Conservation (phyloP, 352 stramenopile species). For the Globisporangium nunn region DNA sequence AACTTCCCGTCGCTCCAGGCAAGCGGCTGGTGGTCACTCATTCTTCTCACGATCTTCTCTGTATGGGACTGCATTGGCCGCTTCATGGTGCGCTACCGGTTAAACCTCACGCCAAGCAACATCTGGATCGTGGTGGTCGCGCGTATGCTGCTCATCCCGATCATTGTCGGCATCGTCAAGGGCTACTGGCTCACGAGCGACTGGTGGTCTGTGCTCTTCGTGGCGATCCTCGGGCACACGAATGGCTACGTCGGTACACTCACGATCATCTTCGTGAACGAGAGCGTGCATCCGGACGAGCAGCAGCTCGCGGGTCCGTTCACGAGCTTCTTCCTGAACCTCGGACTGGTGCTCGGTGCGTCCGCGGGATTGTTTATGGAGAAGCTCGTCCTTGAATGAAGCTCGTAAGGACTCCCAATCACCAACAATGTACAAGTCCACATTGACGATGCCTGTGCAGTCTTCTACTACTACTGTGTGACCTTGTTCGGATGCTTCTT, state of each 20-base stretch:
- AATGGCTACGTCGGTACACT: slow-evolving; percentile 81
- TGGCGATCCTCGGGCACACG: slow-evolving; percentile 56
- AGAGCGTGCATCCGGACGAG: slow-evolving; percentile 66
- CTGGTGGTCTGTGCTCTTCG: slow-evolving; percentile 64
- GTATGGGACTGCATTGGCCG: slow-evolving; percentile 62
- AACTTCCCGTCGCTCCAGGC: slow-evolving; percentile 65
- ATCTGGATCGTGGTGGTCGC: slow-evolving; percentile 55
- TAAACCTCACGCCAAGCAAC: slow-evolving; percentile 49
- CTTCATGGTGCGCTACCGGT: slow-evolving; percentile 65
- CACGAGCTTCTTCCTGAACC: slow-evolving; percentile 84
- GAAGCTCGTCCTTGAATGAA: slow-evolving; percentile 36
- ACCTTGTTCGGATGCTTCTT: not conserved
- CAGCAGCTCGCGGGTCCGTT: slow-evolving; percentile 69
- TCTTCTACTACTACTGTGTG: too few species aligned
- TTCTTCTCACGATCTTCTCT: slow-evolving; percentile 75
- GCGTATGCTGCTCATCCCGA: slow-evolving; percentile 54
- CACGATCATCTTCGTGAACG: slow-evolving; percentile 76
- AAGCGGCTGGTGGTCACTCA: slow-evolving; percentile 76
- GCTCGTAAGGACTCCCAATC: too few species aligned
- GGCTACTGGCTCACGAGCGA: slow-evolving; percentile 62
- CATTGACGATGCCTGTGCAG: too few species aligned
- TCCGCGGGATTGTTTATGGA: slow-evolving; percentile 57
- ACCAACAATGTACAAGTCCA: too few species aligned
- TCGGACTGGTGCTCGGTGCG: slow-evolving; percentile 73
- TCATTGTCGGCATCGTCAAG: slow-evolving; percentile 70